Base-by-base conservation (phyloP, 352 stramenopile species). In the Globisporangium nunn region DNA sequence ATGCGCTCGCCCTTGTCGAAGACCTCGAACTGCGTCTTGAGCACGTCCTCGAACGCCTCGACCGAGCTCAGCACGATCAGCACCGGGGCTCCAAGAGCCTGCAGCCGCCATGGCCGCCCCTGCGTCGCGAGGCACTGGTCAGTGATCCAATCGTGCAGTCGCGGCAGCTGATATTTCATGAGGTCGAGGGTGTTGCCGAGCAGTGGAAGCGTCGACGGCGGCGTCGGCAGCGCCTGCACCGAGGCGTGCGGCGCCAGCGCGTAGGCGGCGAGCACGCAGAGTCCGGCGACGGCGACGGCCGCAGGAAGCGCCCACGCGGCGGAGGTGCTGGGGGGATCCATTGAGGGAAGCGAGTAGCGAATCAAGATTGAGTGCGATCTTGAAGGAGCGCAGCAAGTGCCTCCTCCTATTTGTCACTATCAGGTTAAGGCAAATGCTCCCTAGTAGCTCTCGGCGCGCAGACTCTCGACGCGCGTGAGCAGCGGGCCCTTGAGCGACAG, bases 1-100 rank as follows among this genome's bases (percentile, higher is more conserved):
- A 64, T 60, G 54, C 56, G 58, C 45, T 59, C 35, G n/a, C 69
- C 70, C 44, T 78, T 78, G 37, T 59, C 45, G 45, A 75, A 78
- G 41, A 61, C 59, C 10, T 71, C 56, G 33, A 75, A 69, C 56
- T 78, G 70, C 35, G 63, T 78, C 55, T 58, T 67, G 39, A 67
- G 61, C 52, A 75, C 71, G 14, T 68, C 70, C 18, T 75, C 70
- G 8, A 73, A 64, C 1, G 35, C 33, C 37, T 75, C 59, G 3
- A 59, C 58, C 6, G 50, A 47, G 31, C 52, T 55, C 18, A 73
- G 56, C 17, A 68, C 49, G 58, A 75, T 53, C 17, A 66, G 53
- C 12, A 61, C 56, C 7, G 60, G 52, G 12, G 49, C 37, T 1
- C 67, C 67, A 4, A 64, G 41, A 10, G 63, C 61, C 18, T 46